Evolutionary conservation across 2,329 filamentous ascomycete genomes (phyloP), one percentile per base, ranked within the genome.

Genomic region (Capronia coronata): DNA sequence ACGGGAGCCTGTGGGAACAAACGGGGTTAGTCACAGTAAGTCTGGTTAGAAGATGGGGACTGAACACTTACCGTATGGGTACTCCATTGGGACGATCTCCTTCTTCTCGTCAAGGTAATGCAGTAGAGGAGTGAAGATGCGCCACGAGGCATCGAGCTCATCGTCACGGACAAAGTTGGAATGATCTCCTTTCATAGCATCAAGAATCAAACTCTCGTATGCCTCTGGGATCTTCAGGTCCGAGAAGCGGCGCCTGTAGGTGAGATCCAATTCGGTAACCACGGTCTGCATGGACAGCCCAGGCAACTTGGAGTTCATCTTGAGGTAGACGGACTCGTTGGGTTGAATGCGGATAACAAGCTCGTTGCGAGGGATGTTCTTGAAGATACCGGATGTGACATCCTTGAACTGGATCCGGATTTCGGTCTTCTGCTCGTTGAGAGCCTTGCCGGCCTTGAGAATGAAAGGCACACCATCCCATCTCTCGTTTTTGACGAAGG

Each of bases 281-380:
- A 97, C 93, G 10, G 93, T 98, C 78, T 98, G 93, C 90, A 97
- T 98, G 76, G 89, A 97, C 64, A 98, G 77, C 63, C 93, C 93
- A 16, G 93, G 94, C 52, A 98, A 78, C 79, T 98, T 98, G 23
- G 91, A 97, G 84, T 98, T 98, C 93, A 98, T 98, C 83, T 98
- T 98, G 72, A 97, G 94, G 75, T 98, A 98, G 61, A 98, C 90
- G 67, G 87, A 94, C 79, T 98, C 93, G 75, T 98, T 98, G 63
- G 93, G 93, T 76, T 98, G 93, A 59, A 98, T 94, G 61, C 93
- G 90, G 76, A 98, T 96, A 64, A 98, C 93, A 59, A 98, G 85
- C 75, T 98, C 93, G 76, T 98, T 98, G 61, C 94, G 86, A 52
- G 93, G 94, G 66, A 98, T 98, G 68, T 98, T 91, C 80, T 97